Evolutionary conservation across 2,329 filamentous ascomycete species (phyloP), one percentile per base, ranked within the genome.

Genomic region (Knufia fluminis): DNA sequence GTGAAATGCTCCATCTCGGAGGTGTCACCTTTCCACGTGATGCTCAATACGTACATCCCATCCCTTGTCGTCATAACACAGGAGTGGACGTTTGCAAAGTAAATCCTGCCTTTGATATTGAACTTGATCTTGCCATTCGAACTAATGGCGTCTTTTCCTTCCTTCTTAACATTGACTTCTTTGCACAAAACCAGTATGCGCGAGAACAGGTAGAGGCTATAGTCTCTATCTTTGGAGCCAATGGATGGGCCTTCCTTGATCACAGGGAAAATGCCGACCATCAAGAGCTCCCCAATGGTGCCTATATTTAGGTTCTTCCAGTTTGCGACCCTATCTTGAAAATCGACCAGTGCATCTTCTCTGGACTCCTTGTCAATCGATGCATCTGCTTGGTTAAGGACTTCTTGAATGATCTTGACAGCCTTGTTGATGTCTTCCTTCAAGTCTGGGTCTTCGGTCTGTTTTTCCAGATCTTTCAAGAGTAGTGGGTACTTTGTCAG

Each of bases 1-100:
- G 91, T 83, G 66, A 98, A 97, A 62, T 94, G 95, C 64, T 98
- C 91, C 6, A n/a, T 19, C 4, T 9, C 12, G 26, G n/a, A n/a
- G n/a, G 96, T 90, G 24, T 97, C 91, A 28, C 91, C 91, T 68
- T 92, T 97, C 92, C 92, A 98, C 76, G 90, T 96, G 49, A 98
- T 97, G 64, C 97, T 91, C 53, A 96, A 86, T 1, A 86, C 91
- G 64, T 97, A 95, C 9, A 87, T 91, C 42, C 90, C 89, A 68
- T 88, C 86, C 66, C 90, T 95, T 44, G 84, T 82, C 52, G 92
- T 74, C 16, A 85, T 90, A 36, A 95, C 74, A n/a, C 95, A 83
- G 65, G 96, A 88, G 33, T 90, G 97, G 48, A 98, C 91, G 62
- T 98, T 98, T 59, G 90, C 89, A 90, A 98, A 97, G 70, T 96